These are phyloP conservation scores for Debaryomyces tyrocola DNA, from an alignment of 805 yeast genomes.

Conservation along the genomic window DNA sequence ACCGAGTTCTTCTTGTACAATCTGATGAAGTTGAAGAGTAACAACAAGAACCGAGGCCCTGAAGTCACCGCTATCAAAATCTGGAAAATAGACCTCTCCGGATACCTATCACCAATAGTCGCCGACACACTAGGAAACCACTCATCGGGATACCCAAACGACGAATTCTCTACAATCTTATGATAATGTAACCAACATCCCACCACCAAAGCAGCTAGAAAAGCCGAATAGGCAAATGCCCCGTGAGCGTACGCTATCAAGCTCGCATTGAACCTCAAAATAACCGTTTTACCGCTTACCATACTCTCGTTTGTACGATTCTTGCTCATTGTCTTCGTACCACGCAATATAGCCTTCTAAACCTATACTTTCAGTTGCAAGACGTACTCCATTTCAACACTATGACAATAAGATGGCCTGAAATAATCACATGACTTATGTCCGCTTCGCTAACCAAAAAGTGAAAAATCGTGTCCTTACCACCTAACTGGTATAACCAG, in stretches of 20 bases:
- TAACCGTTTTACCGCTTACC: constrained; percentile 1
- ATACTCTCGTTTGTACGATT: neutral
- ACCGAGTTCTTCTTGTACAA: constrained; percentile 35
- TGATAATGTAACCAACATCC: constrained; percentile 80
- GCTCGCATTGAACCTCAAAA: constrained; percentile 54
- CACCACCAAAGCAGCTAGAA: constrained; percentile 67
- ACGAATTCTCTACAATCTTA: constrained; percentile 85
- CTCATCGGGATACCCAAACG: constrained; percentile 91
- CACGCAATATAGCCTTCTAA: neutral
- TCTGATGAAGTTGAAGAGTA: constrained; percentile 53
- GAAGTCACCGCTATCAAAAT: constrained; percentile 88
- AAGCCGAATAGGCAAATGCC: constrained; percentile 69
- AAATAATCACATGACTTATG: neutral
- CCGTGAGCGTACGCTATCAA: constrained; percentile 73
- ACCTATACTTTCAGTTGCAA: no score
- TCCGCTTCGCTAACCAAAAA: neutral
- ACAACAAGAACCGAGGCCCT: constrained; percentile 80
- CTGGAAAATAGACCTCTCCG: constrained; percentile 92
- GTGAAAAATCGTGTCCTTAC: constrained; percentile 1
- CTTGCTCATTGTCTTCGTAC: constrained; percentile 1
- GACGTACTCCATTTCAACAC: no score
- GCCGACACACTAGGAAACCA: constrained; percentile 99
- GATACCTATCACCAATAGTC: constrained; percentile 94
- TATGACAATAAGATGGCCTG: neutral
- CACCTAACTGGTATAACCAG: constrained; percentile 5